Base-by-base conservation (phyloP, 805 yeast species). In the Pichia scutulata region DNA sequence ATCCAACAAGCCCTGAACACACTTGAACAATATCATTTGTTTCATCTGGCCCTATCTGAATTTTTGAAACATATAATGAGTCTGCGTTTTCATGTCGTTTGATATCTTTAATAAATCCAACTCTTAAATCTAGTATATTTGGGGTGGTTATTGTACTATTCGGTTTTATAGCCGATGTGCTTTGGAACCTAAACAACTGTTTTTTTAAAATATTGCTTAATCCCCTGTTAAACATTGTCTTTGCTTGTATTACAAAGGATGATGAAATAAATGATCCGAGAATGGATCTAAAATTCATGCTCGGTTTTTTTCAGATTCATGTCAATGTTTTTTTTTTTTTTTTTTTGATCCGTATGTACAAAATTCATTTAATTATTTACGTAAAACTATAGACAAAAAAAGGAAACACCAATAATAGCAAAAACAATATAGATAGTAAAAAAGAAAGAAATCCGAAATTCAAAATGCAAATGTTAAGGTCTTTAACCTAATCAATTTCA, bases 1-100 rank as follows among this genome's bases (percentile, higher is more conserved):
- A 67, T 7, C 70, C 69, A 23, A 76, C 82, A 8, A 83, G 64
- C 0, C 88, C 88, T 46, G 84, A 78, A 55, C 85, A 80, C 1
- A 82, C 80, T 47, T 77, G 71, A 8, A 64, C 46, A 7, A 58
- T 53, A 52, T 37, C 47, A 0, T 21, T 48, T 19, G 44, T 23
- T 21, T 13, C 39, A 21, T 33, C 45, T 16, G 40, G 24, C 0
- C 57, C 43, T 9, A 75, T 40, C 40, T 67, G 63, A 7, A 82
- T 70, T 51, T 73, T 70, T 0, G 84, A 80, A 1, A 82, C 82
- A 54, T 76, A 82, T 42, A 83, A 65, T 50, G 71, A 74, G 45
- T 80, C 84, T 4, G 88, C 85, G 55, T 78, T 67, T 24, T 76
- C 79, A 59, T 82, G 88, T 19, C 55, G 59, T 30, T 61, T 59